Evolutionary conservation across 495 filamentous ascomycete genomes (phyloP).

Genomic region (Hamigera avellanea): DNA sequence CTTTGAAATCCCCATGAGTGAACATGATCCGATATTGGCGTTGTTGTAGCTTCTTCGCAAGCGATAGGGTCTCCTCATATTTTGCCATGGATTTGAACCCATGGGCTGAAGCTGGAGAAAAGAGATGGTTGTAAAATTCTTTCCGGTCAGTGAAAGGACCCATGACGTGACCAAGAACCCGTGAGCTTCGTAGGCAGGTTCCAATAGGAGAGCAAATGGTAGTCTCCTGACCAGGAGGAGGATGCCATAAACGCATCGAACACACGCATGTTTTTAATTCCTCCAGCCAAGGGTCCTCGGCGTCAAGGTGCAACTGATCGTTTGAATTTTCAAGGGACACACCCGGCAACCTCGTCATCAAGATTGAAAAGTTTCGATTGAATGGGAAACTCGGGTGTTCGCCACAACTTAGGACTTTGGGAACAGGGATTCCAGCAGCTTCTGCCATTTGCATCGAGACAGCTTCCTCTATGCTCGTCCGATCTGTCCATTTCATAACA

Average conservation of each 20-base stretch:
- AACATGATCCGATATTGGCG: conserved; percentile 17
- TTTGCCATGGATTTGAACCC: conserved; percentile 6
- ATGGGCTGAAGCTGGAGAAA: conserved; percentile 5
- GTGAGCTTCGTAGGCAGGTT: conserved; percentile 3
- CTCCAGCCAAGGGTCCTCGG: conserved; percentile 8
- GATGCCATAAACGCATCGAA: conserved; percentile 9
- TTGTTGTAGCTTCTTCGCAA: conserved; percentile 9
- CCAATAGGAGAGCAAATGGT: conserved; percentile 7
- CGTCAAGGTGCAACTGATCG: conserved; percentile 5
- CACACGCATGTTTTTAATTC: conserved; percentile 8
- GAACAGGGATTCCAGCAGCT: conserved; percentile 26
- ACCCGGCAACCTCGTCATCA: conserved; percentile 8
- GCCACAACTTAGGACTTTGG: conserved; percentile 27
- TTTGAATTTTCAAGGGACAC: conserved; percentile 5
- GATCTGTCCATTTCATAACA: conserved; percentile 30
- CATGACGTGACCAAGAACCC: conserved; percentile 8
- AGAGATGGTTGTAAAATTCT: conserved; percentile 7
- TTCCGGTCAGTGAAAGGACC: conserved; percentile 9
- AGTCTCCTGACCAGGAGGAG: conserved; percentile 1
- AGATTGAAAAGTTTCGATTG: conserved; percentile 7
- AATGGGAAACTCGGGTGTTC: conserved; percentile 23
- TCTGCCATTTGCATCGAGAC: conserved; percentile 24
- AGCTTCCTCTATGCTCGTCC: conserved; percentile 29
- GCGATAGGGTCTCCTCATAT: conserved; percentile 11
- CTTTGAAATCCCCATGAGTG: conserved; percentile 39